Evolutionary conservation across 768 basidiomycete species (phyloP), one percentile per base, ranked within the genome.

Genomic region (Agaricus bisporus): DNA sequence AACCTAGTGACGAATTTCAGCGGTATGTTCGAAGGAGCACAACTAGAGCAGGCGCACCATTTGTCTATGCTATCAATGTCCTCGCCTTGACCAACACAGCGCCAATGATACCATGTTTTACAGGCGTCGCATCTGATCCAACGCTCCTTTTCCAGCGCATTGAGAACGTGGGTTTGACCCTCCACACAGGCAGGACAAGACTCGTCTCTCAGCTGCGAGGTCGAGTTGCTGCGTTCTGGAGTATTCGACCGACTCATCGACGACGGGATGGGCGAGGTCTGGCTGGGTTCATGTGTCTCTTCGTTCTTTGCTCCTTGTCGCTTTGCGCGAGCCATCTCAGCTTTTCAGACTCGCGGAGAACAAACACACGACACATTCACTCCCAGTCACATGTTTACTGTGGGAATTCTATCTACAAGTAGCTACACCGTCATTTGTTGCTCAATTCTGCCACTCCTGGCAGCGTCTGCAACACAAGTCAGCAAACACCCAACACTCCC

Each of bases 371-470:
- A 18, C 29, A 35, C 28, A 17, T 25, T n/a, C 22, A 20, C 42
- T 25, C 26, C 39, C 6, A 9, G 36, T 51, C 49, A 56, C 49
- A 18, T 56, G 49, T 25, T 26, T 17, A 48, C 22, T 48, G 53
- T 48, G 53, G 46, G 53, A 54, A 37, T 42, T 43, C 29, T 26
- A 10, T 35, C 29, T 48, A 47, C 35, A 47, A 4, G 35, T 47
- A 41, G 29, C 41, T 46, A 50, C 35, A 22, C 14, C 36, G 42
- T 56, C 72, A 54, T 48, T 92, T 95, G 70, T 89, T 85, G 58
- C 90, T 93, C 63, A 98, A 72, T 63, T 86, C 93, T 11, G 87
- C 88, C 61, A 98, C 94, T 66, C 95, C 95, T 49, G 95, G 95
- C 18, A 98, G 79, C 45, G 73, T 83, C 90, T 91, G 57, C 22